Evolutionary conservation across 371 early-diverging fungal genomes (phyloP).

Genomic region (Mortierella sp.): DNA sequence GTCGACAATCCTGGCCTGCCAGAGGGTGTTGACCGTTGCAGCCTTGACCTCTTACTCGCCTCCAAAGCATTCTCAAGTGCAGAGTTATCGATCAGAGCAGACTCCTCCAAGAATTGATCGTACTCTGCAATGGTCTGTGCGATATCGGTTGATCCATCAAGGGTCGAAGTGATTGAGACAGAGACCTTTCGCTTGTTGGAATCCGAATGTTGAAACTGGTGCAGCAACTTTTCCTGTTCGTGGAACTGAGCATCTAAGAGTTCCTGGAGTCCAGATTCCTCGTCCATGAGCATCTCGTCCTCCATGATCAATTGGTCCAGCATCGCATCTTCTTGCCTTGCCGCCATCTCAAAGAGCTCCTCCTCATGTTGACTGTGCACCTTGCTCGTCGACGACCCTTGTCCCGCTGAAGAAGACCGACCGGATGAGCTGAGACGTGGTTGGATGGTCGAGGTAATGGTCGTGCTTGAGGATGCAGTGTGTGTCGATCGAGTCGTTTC

Average conservation of each 20-base stretch:
- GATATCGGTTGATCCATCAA: background rate
- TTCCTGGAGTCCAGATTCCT: constrained; percentile 27
- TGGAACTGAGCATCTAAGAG: constrained; percentile 25
- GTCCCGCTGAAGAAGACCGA: background rate
- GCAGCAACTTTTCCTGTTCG: constrained; percentile 23
- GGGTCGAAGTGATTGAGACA: background rate
- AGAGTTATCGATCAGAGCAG: background rate
- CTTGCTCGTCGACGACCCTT: constrained; percentile 5
- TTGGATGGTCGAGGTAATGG: constrained; percentile 30
- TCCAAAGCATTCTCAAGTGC: constrained; percentile 11
- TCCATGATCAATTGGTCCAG: constrained; percentile 36
- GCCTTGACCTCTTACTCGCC: constrained; percentile 33
- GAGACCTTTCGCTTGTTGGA: constrained; percentile 35
- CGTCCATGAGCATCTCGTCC: constrained; percentile 29
- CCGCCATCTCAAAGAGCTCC: constrained; percentile 52
- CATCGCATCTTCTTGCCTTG: constrained; percentile 43
- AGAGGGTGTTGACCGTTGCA: constrained; percentile 8
- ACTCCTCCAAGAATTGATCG: constrained; percentile 31
- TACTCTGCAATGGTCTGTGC: constrained; percentile 11
- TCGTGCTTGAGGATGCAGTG: constrained; percentile 42
- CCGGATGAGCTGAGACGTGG: constrained; percentile 23
- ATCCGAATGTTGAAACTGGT: background rate
- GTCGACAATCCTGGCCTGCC: background rate
- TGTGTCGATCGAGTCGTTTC: constrained; percentile 27
- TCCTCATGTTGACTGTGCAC: constrained; percentile 39